Evolutionary conservation across 2,329 filamentous ascomycete species (phyloP).

Genomic region (Zymoseptoria tritici): DNA sequence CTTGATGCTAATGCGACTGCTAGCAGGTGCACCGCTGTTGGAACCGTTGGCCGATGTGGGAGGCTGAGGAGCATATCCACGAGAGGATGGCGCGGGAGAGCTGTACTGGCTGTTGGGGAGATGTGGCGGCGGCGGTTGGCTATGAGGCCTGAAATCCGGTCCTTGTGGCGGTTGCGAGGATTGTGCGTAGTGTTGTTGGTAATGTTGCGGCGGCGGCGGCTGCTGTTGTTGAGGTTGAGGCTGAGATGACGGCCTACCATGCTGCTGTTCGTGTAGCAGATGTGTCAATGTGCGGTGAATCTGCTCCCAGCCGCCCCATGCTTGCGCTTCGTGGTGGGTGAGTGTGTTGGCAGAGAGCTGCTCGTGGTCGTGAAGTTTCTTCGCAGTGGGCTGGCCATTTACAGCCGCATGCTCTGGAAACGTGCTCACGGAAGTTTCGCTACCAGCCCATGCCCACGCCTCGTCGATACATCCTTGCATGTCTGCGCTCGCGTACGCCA

Average conservation of each 20-base stretch:
- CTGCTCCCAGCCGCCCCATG: constrained; percentile 76
- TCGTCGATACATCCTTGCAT: constrained; percentile 70
- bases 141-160: constrained; percentile 5
- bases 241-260: constrained; percentile 9
- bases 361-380: constrained; percentile 13
- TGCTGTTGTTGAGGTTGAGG: constrained; percentile 5
- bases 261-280: constrained; percentile 44
- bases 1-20: constrained; percentile 31
- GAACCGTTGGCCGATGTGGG: constrained; percentile 11
- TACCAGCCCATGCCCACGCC: constrained; percentile 69
- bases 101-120: constrained; percentile 7
- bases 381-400: constrained; percentile 13
- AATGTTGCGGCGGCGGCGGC: constrained; percentile 8
- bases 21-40: constrained; percentile 12
- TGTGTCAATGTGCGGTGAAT: constrained; percentile 58
- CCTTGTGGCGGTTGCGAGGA: constrained; percentile 11
- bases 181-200: constrained; percentile 12
- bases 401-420: constrained; percentile 12
- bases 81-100: constrained; percentile 11
- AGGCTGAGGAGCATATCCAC: constrained; percentile 4
- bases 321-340: constrained; percentile 34
- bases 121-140: constrained; percentile 16
- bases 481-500: constrained; percentile 80
- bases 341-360: constrained; percentile 18
- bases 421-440: constrained; percentile 35